phyloP scores from a whole-genome alignment of 192 early-diverging fungal genomes.

The Gonapodya sp. region DNA sequence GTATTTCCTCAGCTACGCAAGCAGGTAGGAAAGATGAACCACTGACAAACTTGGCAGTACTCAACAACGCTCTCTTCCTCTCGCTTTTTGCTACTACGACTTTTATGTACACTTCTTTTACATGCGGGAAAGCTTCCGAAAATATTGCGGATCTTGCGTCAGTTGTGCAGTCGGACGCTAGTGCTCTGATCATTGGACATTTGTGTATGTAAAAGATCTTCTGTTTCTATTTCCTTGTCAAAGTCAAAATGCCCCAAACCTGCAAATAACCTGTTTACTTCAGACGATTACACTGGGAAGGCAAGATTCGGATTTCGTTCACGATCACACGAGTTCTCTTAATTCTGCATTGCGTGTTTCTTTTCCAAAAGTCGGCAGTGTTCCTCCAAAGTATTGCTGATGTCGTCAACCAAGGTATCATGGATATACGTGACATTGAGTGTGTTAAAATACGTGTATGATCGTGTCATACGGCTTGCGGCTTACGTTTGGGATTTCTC shows the following conservation, averaged over 20 bases:
- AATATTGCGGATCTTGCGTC: not conserved
- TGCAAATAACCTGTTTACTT: too few relatives aligned
- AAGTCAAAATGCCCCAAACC: not conserved
- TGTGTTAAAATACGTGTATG: not conserved
- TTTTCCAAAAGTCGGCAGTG: not conserved
- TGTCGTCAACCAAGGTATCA: not conserved
- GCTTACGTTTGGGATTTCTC: not conserved
- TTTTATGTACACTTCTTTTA: not conserved
- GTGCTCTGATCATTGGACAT: not conserved
- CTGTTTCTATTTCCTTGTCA: not conserved
- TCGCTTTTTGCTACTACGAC: too few relatives aligned
- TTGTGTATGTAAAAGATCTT: not conserved
- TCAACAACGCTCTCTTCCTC: too few relatives aligned
- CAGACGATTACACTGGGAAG: not conserved
- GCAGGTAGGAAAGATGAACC: not conserved
- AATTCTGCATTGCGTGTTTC: not conserved
- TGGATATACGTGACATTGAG: not conserved
- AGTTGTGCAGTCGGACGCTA: not conserved
- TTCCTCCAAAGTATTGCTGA: not conserved
- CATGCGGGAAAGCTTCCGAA: not conserved
- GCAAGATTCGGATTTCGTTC: not conserved
- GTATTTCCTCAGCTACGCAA: not conserved
- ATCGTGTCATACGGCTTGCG: not conserved
- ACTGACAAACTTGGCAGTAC: not conserved
- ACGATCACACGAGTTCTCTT: not conserved